Evolutionary conservation across 2,329 filamentous ascomycete species (phyloP).

Genomic region (Hypoxylon sp.): DNA sequence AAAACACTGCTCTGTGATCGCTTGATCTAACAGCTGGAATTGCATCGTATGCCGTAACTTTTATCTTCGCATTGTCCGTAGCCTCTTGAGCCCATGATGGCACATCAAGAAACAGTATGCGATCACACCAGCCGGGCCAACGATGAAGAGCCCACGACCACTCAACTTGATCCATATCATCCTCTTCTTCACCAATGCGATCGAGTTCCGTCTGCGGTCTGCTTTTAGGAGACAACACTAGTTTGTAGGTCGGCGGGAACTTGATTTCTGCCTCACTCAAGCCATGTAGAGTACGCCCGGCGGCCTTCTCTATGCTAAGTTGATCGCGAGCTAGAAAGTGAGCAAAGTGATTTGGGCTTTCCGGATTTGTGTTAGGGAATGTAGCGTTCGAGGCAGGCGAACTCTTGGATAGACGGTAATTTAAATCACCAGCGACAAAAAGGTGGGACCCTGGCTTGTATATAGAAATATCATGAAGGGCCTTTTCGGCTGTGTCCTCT

Average conservation of each 20-base stretch:
- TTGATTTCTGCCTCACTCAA: slow-evolving; percentile 79
- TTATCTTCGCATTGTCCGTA: slow-evolving; percentile 54
- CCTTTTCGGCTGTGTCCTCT: slow-evolving; percentile 53
- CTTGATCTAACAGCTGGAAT: slow-evolving; percentile 85
- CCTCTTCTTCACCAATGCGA: slow-evolving; percentile 46
- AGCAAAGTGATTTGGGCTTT: slow-evolving; percentile 73
- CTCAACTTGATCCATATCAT: slow-evolving; percentile 58
- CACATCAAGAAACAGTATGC: slow-evolving; percentile 82
- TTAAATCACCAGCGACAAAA: slow-evolving; percentile 92
- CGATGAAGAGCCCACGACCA: slow-evolving; percentile 87
- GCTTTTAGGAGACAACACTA: slow-evolving; percentile 65
- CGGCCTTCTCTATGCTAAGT: slow-evolving; percentile 77
- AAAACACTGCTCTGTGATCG: slow-evolving; percentile 88
- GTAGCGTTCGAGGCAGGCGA: slow-evolving; percentile 72
- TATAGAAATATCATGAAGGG: slow-evolving; percentile 73
- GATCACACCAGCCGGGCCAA: slow-evolving; percentile 94
- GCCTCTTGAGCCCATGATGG: slow-evolving; percentile 65
- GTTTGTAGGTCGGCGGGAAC: slow-evolving; percentile 97
- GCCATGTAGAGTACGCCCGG: slow-evolving; percentile 81
- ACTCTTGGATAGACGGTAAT: slow-evolving; percentile 86
- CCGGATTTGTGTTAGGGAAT: slow-evolving; percentile 73
- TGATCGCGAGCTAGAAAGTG: slow-evolving; percentile 83
- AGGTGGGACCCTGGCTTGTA: slow-evolving; percentile 83
- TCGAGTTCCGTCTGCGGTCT: slow-evolving; percentile 39
- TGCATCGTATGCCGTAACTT: slow-evolving; percentile 78